A percentile compares a stretch with the other conserved stretches of the same genome.
These are phyloP conservation scores for Aphanomyces astaci DNA, from an alignment of 352 stramenopile species.

Conservation along the genomic window DNA sequence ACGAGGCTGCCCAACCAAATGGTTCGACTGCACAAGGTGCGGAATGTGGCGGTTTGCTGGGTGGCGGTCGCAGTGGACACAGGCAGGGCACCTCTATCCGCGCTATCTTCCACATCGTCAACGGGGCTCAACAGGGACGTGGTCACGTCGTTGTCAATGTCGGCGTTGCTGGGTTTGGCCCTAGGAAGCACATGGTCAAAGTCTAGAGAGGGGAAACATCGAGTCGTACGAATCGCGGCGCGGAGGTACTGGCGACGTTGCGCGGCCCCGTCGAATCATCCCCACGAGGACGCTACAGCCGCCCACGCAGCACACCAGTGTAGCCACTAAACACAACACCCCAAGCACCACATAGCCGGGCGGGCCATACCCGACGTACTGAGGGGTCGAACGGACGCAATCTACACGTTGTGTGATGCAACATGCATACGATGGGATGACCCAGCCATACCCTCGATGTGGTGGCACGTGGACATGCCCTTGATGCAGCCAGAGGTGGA, in stretches of 20 bases:
- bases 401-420: conserved; percentile 30
- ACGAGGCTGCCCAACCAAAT: conserved; percentile 47
- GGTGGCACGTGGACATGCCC: conserved; percentile 71
- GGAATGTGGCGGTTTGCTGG: neutral
- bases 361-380: conserved; percentile 74
- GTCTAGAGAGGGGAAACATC: too few relatives aligned
- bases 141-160: conserved; percentile 15
- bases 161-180: neutral
- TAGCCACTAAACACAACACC: conserved; percentile 73
- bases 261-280: conserved; percentile 2
- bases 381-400: conserved; percentile 58
- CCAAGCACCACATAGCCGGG: conserved; percentile 74
- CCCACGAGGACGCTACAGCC: conserved; percentile 34
- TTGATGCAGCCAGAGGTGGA: conserved; percentile 53
- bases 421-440: neutral
- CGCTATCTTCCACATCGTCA: conserved; percentile 34
- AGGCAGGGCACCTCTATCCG: neutral
- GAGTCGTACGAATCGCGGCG: neutral
- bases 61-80: neutral
- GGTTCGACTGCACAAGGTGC: conserved; percentile 42
- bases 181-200: conserved; percentile 1
- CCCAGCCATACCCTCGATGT: conserved; percentile 52
- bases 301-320: conserved; percentile 73
- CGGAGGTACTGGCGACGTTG: neutral
- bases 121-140: conserved; percentile 35